Percentiles rank a stretch among this genome's conserved stretches.
These are phyloP conservation scores for Wickerhamiella alocasiicola DNA, from an alignment of 805 yeast genomes.

Conservation along the genomic window DNA sequence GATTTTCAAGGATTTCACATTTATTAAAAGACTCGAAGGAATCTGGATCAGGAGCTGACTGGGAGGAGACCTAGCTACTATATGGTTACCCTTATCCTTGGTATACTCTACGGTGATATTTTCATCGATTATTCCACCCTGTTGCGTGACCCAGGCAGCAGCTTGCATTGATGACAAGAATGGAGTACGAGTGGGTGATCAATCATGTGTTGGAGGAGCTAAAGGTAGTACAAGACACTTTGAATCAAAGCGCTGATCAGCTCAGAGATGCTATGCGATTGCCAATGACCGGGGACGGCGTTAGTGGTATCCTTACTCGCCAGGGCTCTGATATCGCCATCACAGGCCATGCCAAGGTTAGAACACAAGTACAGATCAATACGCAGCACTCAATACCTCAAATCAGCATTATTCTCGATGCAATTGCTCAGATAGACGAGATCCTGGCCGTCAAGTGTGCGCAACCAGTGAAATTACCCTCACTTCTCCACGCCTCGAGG, in stretches of 20 bases:
- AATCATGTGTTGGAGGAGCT: constrained; percentile 16
- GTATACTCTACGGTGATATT: neutral
- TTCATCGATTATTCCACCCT: constrained; percentile 2
- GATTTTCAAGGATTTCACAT: constrained; percentile 1
- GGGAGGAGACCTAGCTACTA: neutral
- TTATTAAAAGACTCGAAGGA: constrained; percentile 1
- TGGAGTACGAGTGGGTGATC: constrained; percentile 5
- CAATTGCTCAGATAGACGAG: constrained; percentile 2
- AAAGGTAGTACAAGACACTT: neutral
- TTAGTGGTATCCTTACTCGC: constrained; percentile 8
- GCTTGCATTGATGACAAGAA: constrained; percentile 6
- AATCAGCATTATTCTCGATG: constrained; percentile 5
- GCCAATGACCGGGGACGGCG: constrained; percentile 7
- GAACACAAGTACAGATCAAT: neutral
- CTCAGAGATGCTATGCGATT: constrained; percentile 7
- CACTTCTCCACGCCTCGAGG: neutral
- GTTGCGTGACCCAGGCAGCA: constrained; percentile 1
- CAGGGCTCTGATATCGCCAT: constrained; percentile 3
- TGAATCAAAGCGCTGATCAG: constrained; percentile 1
- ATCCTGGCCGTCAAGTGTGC: neutral
- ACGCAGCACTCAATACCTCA: constrained; percentile 4
- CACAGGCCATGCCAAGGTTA: constrained; percentile 1
- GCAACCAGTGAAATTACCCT: neutral
- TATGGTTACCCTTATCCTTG: neutral
- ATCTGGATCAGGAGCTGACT: constrained; percentile 5